Conservation (phyloP, 148 eudicot species). For the Beta vulgaris region DNA sequence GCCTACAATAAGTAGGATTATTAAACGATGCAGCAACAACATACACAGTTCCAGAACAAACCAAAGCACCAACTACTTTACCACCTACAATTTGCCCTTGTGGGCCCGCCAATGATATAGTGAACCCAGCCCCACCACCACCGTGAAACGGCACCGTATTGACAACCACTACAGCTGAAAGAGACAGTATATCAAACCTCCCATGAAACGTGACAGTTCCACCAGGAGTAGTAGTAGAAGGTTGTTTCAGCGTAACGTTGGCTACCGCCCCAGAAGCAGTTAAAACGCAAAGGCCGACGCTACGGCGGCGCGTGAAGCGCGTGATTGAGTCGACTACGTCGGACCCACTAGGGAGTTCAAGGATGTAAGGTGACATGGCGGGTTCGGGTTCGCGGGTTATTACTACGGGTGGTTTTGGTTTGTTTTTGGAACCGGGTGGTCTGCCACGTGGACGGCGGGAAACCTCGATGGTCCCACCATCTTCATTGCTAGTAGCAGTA, state of each 20-base stretch:
- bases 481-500: constrained; percentile 27
- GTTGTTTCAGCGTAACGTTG: constrained; percentile 50
- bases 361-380: constrained; percentile 56
- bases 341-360: constrained; percentile 44
- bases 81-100: constrained; percentile 84
- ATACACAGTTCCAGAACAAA: constrained; percentile 48
- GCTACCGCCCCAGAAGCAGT: constrained; percentile 53
- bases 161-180: constrained; percentile 32
- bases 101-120: constrained; percentile 65
- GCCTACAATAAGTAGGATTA: constrained; percentile 43
- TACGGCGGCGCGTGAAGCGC: constrained; percentile 50
- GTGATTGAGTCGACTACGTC: constrained; percentile 45
- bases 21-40: constrained; percentile 63
- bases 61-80: constrained; percentile 47
- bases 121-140: constrained; percentile 30
- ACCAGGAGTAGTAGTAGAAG: constrained; percentile 29
- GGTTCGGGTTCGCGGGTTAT: constrained; percentile 50
- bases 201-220: constrained; percentile 56
- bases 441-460: constrained; percentile 77
- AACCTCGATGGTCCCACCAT: constrained; percentile 55
- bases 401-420: constrained; percentile 58
- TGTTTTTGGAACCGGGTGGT: constrained; percentile 83
- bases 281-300: constrained; percentile 46
- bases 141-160: constrained; percentile 15
- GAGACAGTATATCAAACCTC: constrained; percentile 38